A percentile compares a stretch with the other conserved stretches of the same genome.
These are phyloP conservation scores for Rhododendron mucronatum DNA, from an alignment of 148 eudicot species.

Conservation along the genomic window DNA sequence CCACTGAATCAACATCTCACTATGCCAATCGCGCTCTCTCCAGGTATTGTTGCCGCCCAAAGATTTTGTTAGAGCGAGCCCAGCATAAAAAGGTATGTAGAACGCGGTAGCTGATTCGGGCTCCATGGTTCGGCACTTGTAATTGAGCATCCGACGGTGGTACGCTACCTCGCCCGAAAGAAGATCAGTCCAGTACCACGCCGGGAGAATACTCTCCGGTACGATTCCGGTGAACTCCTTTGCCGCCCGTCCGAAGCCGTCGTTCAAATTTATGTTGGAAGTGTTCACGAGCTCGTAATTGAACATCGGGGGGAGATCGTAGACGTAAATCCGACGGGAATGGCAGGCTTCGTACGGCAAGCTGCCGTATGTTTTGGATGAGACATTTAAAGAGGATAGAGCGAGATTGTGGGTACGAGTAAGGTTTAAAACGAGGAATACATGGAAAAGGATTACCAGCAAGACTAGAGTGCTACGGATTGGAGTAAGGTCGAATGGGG, in stretches of 20 bases:
- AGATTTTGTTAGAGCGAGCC: constrained; percentile 49
- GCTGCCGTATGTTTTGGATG: no score
- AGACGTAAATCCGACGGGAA: constrained; percentile 37
- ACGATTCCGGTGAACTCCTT: constrained; percentile 17
- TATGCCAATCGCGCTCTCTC: constrained; percentile 41
- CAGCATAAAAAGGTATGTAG: constrained; percentile 81
- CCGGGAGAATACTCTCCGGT: constrained; percentile 26
- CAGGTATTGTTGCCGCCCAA: constrained; percentile 29
- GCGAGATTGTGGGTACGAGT: no score
- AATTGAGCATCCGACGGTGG: constrained; percentile 49
- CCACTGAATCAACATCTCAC: constrained; percentile 44
- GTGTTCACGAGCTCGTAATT: constrained; percentile 46
- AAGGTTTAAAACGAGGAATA: no score
- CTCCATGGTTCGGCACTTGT: constrained; percentile 49
- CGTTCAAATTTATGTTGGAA: constrained; percentile 51
- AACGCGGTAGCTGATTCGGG: constrained; percentile 58
- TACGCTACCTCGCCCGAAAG: constrained; percentile 50
- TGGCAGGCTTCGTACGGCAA: no score
- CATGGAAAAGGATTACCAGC: no score
- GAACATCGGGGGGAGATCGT: constrained; percentile 52
- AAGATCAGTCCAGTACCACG: constrained; percentile 76
- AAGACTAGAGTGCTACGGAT: no score
- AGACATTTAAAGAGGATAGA: no score
- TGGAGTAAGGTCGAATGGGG: no score
- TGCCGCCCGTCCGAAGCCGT: constrained; percentile 56